A percentile compares a stretch with the other conserved stretches of the same genome.
Evolutionary conservation across 75 land plant species (phyloP).

Genomic region (Pinus taeda): DNA sequence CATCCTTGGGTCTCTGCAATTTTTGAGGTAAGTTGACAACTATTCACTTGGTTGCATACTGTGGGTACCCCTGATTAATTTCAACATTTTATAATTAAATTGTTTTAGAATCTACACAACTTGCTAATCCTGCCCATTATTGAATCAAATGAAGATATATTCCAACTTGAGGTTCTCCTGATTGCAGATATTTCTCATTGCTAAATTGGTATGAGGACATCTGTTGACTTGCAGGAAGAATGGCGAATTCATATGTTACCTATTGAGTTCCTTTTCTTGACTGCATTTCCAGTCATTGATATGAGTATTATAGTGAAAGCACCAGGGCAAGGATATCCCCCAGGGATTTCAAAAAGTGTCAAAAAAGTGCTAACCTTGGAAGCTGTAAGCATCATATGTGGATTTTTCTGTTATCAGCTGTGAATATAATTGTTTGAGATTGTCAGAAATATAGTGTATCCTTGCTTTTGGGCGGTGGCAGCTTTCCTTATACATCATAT

Average conservation of each 20-base stretch:
- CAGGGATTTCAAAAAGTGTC: conserved; percentile 28
- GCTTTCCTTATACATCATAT: neutral
- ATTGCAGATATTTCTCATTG: neutral
- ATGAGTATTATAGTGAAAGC: conserved; percentile 56
- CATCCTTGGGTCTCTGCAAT: neutral
- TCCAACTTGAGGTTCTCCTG: neutral
- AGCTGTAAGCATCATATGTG: conserved; percentile 35
- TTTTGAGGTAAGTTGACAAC: conserved; percentile 3
- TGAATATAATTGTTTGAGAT: no score
- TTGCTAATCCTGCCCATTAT: no score
- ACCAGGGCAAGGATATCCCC: conserved; percentile 38
- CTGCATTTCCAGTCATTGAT: conserved; percentile 65
- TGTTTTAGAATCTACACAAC: neutral
- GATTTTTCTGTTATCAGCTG: neutral
- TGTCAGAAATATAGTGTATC: neutral
- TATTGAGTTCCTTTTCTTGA: conserved; percentile 58
- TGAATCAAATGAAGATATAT: no score
- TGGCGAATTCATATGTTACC: conserved; percentile 87
- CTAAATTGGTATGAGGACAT: neutral
- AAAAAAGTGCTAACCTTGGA: conserved; percentile 55
- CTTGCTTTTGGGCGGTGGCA: neutral
- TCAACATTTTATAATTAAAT: neutral
- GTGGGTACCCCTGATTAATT: neutral
- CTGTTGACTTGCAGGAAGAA: conserved; percentile 47
- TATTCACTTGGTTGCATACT: neutral